Conservation (phyloP, 495 filamentous ascomycete genomes). For the Talaromyces stipitatus region DNA sequence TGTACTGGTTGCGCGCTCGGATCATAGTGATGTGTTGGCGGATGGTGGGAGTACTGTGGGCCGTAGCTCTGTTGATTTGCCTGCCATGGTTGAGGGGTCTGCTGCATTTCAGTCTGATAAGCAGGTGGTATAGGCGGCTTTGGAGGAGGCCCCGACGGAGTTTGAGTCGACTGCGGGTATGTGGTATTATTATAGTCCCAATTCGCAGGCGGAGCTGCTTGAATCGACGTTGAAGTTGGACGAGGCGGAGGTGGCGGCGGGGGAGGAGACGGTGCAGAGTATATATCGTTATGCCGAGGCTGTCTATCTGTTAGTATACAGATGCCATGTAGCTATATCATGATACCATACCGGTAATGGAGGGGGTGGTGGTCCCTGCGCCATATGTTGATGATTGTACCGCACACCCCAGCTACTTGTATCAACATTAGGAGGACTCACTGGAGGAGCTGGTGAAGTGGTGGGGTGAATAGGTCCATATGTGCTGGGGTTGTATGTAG, state of each 20-base stretch:
- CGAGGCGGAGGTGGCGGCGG: slow-evolving; percentile 9
- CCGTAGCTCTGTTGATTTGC: slow-evolving; percentile 7
- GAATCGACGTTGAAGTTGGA: slow-evolving; percentile 28
- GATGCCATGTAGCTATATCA: neutral
- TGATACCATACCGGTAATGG: slow-evolving; percentile 38
- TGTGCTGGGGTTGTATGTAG: slow-evolving; percentile 29
- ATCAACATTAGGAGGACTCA: slow-evolving; percentile 20
- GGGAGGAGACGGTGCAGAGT: slow-evolving; percentile 11
- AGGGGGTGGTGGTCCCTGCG: slow-evolving; percentile 26
- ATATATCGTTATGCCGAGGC: slow-evolving; percentile 26
- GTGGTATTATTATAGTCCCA: slow-evolving; percentile 2
- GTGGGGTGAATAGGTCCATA: slow-evolving; percentile 31
- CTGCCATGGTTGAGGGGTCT: slow-evolving; percentile 19
- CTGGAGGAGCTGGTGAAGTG: slow-evolving; percentile 11
- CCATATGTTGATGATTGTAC: slow-evolving; percentile 32
- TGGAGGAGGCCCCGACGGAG: slow-evolving; percentile 30
- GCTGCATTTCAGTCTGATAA: slow-evolving; percentile 20
- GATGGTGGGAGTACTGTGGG: slow-evolving; percentile 17
- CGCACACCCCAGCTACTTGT: slow-evolving; percentile 38
- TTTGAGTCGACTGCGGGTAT: slow-evolving; percentile 5
- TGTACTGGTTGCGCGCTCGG: slow-evolving; percentile 6
- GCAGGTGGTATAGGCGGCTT: slow-evolving; percentile 33
- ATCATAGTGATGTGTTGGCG: slow-evolving; percentile 22
- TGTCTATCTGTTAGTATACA: slow-evolving; percentile 11
- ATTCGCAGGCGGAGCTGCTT: slow-evolving; percentile 25